Base-by-base conservation (phyloP, 352 stramenopile species). In the Aphanomyces stellatus region DNA sequence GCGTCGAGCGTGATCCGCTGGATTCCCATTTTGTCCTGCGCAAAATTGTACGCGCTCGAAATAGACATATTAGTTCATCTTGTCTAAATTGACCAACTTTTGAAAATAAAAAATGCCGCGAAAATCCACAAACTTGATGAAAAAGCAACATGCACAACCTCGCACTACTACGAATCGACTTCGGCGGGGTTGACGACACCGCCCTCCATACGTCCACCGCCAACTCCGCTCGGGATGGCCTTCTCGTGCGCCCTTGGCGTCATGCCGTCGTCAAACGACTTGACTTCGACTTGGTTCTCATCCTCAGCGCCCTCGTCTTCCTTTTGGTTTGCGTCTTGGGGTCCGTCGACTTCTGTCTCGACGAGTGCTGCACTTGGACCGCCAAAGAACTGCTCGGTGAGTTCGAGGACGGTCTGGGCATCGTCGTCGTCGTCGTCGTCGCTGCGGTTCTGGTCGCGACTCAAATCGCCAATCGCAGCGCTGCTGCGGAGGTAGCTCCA, bases 1-100 rank as follows among this genome's bases (percentile, higher is more conserved):
- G 77, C 81, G 64, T 93, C 85, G 41, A 93, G 70, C 57, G 84
- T 90, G 46, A 88, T 72, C 46, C 22, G 35, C 22, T 6, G 19
- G 2, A 42, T 34, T 24, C 27, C 33, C 10, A 15, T 15, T n/a
- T 34, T 34, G 37, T 46, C 37, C n/a, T n/a, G n/a, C n/a, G n/a
- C n/a, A n/a, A n/a, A n/a, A n/a, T n/a, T n/a, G n/a, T n/a, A n/a
- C n/a, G n/a, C n/a, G n/a, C n/a, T n/a, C n/a, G n/a, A n/a, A n/a
- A n/a, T n/a, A n/a, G n/a, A n/a, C n/a, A n/a, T n/a, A n/a, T n/a
- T n/a, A n/a, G n/a, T n/a, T n/a, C n/a, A n/a, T n/a, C n/a, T n/a
- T n/a, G n/a, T n/a, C n/a, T n/a, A n/a, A n/a, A n/a, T n/a, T n/a
- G n/a, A n/a, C n/a, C n/a, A n/a, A n/a, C n/a, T n/a, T n/a, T n/a